These are phyloP conservation scores for Leccinellum luteum DNA, from an alignment of 768 basidiomycete species.

Conservation along the genomic window DNA sequence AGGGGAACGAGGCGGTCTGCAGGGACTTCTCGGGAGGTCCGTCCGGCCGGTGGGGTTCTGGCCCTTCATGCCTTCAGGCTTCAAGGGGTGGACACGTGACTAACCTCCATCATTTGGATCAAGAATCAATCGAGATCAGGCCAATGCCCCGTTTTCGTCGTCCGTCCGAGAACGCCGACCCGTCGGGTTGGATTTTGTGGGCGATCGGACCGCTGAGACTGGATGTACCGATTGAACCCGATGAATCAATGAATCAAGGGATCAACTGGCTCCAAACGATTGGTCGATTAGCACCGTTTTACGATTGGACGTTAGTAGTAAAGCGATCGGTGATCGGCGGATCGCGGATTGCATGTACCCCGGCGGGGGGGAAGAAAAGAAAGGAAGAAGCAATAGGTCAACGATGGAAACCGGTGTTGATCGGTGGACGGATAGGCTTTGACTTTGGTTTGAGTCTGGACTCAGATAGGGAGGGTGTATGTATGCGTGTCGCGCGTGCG, in stretches of 20 bases:
- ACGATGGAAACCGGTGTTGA: not conserved
- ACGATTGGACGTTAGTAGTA: not conserved
- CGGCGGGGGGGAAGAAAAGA: not conserved
- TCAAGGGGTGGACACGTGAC: not conserved
- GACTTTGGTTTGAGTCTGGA: not conserved
- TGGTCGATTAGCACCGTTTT: not conserved
- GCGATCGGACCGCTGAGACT: not conserved
- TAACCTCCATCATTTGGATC: not conserved
- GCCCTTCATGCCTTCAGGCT: not conserved
- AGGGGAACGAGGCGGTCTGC: not conserved
- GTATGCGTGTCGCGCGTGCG: not conserved
- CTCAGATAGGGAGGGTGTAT: not conserved
- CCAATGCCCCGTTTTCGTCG: not conserved
- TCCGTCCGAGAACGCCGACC: not conserved
- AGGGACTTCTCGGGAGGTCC: not conserved
- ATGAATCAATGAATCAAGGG: not conserved
- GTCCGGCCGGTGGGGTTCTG: not conserved
- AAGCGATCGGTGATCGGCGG: not conserved
- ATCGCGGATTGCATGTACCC: not conserved
- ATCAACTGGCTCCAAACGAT: not conserved
- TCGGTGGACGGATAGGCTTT: not conserved
- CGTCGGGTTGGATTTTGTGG: not conserved
- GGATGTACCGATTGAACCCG: not conserved
- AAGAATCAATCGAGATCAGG: not conserved
- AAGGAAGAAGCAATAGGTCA: not conserved